Evolutionary conservation across 331 rosid species (phyloP), one percentile per base, ranked within the genome.

Genomic region (Erythrophleum ivorense): DNA sequence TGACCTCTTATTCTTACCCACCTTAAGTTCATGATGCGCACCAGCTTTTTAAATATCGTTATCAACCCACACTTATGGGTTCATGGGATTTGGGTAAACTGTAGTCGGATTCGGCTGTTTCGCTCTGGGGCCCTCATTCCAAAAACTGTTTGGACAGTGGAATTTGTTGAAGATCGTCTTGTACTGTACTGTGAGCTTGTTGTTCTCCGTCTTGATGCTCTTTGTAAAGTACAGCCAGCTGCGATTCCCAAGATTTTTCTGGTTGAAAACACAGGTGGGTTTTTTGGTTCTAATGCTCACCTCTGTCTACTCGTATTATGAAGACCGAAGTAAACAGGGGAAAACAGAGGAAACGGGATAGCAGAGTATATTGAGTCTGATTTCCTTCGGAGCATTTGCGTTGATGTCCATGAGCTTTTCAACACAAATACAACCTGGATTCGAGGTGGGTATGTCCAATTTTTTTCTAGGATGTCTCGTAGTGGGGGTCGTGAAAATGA

Each of bases 361-460:
- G 15, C 1, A 12, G 9, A 54, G 68, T 4, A 62, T 36, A 19
- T 13, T 58, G 24, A 41, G 69, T 8, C 7, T 58, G 0, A 7
- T 75, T 41, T 21, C 33, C 8, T 38, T 15, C 5, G 54, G 5
- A 10, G 54, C 53, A 4, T 75, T 58, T 15, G 14, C 70, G 2
- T 75, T 75, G 24, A 58, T 58, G 79, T 75, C 70, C 19, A 2
- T 41, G 55, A 59, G 41, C 43, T 58, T 75, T 43, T 58, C 79
- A 14, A 41, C 24, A 3, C 70, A 38, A 11, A 1, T 40, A 7
- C 54, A 75, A 2, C 57, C 33, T 19, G 70, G 36, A 2, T 59
- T 75, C 52, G 54, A 75, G 18, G 14, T 36, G n/a, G 57, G 53
- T 3, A 8, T 11, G 0, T 24, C 36, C 41, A 58, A 75, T 75